Evolutionary conservation across 305 asterid species (phyloP).

Genomic region (Fraxinus sp.): DNA sequence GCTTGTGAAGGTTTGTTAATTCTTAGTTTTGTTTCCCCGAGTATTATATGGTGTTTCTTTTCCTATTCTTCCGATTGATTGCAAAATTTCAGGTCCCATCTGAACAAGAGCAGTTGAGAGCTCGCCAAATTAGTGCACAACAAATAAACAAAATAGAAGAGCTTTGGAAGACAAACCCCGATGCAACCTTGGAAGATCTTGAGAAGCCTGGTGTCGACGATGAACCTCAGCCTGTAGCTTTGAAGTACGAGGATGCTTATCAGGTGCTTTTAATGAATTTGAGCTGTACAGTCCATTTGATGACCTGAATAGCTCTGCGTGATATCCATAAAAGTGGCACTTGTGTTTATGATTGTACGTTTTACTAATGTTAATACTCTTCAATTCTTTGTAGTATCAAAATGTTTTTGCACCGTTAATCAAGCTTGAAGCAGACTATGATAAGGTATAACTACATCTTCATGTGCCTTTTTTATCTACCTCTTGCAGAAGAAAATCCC

Average conservation of each 20-base stretch:
- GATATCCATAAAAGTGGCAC: neutral
- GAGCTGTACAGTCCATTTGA: constrained; percentile 14
- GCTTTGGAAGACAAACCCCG: constrained; percentile 99
- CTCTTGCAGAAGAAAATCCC: neutral
- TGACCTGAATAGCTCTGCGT: neutral
- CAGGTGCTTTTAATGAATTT: constrained; percentile 57
- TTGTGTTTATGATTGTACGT: constrained; percentile 7
- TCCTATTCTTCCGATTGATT: constrained; percentile 23
- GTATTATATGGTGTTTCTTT: constrained; percentile 15
- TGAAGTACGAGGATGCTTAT: constrained; percentile 98
- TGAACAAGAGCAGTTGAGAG: constrained; percentile 98
- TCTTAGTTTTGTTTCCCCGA: constrained; percentile 18
- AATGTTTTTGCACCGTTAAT: constrained; percentile 96
- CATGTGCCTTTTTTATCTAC: neutral
- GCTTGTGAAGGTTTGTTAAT: constrained; percentile 75
- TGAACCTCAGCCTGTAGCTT: constrained; percentile 91
- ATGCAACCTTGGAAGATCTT: constrained; percentile 96
- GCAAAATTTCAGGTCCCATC: constrained; percentile 73
- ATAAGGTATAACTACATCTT: constrained; percentile 59
- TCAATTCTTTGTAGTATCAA: constrained; percentile 72
- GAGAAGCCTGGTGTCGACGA: constrained; percentile 99
- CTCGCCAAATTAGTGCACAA: constrained; percentile 97
- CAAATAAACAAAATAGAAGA: constrained; percentile 99
- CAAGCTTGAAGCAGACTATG: constrained; percentile 99
- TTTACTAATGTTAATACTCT: constrained; percentile 23